Evolutionary conservation across 208 protist genomes (phyloP).

Genomic region (Sergeia podlipaevii): DNA sequence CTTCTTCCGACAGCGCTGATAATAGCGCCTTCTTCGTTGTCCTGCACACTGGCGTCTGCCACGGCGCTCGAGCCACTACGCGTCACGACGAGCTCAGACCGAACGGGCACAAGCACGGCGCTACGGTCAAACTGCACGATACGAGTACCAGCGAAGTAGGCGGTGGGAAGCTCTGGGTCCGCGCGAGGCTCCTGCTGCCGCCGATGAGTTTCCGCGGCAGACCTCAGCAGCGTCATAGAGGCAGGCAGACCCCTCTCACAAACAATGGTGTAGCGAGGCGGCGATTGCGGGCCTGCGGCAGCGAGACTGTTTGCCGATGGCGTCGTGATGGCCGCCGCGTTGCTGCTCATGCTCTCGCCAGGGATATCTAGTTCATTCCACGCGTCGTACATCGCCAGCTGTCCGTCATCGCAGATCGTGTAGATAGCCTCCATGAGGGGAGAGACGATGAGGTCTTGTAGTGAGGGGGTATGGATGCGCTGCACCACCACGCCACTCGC

Average conservation of each 20-base stretch:
- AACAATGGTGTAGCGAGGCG: too few relatives aligned
- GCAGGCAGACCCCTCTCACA: conserved; percentile 37
- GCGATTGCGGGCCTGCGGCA: too few relatives aligned
- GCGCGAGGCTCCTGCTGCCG: conserved; percentile 3
- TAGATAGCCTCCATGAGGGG: conserved; percentile 68
- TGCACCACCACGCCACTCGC: conserved; percentile 57
- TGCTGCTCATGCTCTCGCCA: conserved; percentile 20
- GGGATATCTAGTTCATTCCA: too few relatives aligned
- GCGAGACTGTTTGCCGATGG: not conserved
- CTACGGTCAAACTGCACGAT: conserved; percentile 36
- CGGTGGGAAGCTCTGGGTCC: conserved; percentile 24
- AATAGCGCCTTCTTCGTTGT: too few relatives aligned
- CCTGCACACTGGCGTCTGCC: too few relatives aligned
- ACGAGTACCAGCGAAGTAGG: conserved; percentile 37
- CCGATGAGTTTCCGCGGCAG: conserved; percentile 7
- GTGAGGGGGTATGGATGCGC: conserved; percentile 28
- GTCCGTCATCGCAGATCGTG: conserved; percentile 43
- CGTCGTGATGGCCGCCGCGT: not conserved
- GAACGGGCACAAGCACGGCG: too few relatives aligned
- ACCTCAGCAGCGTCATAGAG: conserved; percentile 14
- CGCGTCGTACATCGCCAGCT: conserved; percentile 67
- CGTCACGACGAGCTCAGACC: not conserved
- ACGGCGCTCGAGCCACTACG: too few relatives aligned
- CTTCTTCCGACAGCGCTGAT: too few relatives aligned
- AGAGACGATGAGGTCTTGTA: conserved; percentile 54